Evolutionary conservation across 2,329 filamentous ascomycete species (phyloP).

Genomic region (Sclerotinia nivalis): DNA sequence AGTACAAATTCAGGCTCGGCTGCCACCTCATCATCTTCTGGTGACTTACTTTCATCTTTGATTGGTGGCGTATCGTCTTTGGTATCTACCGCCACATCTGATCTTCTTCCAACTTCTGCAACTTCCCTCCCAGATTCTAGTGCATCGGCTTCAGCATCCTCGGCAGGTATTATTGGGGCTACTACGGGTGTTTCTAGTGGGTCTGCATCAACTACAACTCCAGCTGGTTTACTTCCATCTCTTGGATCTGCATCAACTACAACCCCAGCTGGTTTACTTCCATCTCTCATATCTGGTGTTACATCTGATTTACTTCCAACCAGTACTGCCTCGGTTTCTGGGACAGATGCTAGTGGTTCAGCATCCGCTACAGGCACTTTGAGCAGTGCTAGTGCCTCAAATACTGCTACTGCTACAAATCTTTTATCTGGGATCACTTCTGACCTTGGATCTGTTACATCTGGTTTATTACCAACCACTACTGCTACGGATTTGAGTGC

Average conservation of each 20-base stretch:
- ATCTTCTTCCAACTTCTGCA: constrained; percentile 18
- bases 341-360: constrained; percentile 11
- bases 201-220: neutral
- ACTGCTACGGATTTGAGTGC: constrained; percentile 20
- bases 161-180: constrained; percentile 11
- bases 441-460: constrained; percentile 6
- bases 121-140: neutral
- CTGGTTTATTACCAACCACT: constrained; percentile 1
- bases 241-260: neutral
- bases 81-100: constrained; percentile 18
- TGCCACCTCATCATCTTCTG: constrained; percentile 4
- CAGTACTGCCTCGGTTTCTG: neutral
- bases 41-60: constrained; percentile 13
- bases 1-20: neutral
- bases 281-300: constrained; percentile 1
- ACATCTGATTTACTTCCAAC: constrained; percentile 4
- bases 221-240: neutral
- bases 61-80: neutral
- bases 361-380: constrained; percentile 2
- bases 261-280: neutral
- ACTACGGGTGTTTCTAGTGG: neutral
- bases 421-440: neutral
- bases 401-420: neutral
- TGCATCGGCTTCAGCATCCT: neutral
- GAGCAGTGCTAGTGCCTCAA: neutral